These are phyloP conservation scores for Globisporangium spinosum DNA, from an alignment of 352 stramenopile species.

Conservation along the genomic window DNA sequence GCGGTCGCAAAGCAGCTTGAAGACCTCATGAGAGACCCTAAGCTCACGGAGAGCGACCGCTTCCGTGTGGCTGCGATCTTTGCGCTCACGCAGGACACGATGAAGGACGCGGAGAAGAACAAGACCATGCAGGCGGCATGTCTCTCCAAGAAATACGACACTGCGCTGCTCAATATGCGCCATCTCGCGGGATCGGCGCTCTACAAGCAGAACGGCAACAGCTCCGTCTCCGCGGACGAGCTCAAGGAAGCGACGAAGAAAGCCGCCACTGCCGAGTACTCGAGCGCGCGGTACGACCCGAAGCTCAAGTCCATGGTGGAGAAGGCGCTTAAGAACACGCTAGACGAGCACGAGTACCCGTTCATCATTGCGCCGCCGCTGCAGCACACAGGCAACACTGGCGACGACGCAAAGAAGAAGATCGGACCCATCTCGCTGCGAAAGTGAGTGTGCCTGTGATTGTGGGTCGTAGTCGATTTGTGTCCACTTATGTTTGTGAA, in stretches of 20 bases:
- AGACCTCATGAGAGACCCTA: conserved; percentile 82
- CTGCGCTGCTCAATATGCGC: conserved; percentile 61
- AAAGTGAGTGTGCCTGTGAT: conserved; percentile 44
- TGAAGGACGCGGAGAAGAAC: conserved; percentile 85
- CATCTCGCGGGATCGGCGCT: conserved; percentile 43
- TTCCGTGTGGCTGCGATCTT: conserved; percentile 92
- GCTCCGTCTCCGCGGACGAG: conserved; percentile 45
- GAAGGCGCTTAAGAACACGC: conserved; percentile 56
- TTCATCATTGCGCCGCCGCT: conserved; percentile 80
- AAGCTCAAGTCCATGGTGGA: conserved; percentile 62
- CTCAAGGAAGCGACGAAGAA: conserved; percentile 67
- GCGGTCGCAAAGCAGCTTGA: conserved; percentile 87
- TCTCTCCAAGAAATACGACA: conserved; percentile 67
- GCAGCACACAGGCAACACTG: conserved; percentile 23
- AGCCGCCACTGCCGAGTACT: conserved; percentile 65
- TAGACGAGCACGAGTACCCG: conserved; percentile 68
- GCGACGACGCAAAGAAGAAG: conserved; percentile 52
- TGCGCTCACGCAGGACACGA: conserved; percentile 89
- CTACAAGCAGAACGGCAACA: conserved; percentile 72
- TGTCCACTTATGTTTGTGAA: not conserved
- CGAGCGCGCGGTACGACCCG: conserved; percentile 73
- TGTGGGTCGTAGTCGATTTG: not conserved
- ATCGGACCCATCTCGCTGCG: conserved; percentile 55
- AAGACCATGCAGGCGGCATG: conserved; percentile 84
- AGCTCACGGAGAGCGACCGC: conserved; percentile 70